Evolutionary conservation across 768 basidiomycete species (phyloP).

Genomic region (Amanita inopinata): DNA sequence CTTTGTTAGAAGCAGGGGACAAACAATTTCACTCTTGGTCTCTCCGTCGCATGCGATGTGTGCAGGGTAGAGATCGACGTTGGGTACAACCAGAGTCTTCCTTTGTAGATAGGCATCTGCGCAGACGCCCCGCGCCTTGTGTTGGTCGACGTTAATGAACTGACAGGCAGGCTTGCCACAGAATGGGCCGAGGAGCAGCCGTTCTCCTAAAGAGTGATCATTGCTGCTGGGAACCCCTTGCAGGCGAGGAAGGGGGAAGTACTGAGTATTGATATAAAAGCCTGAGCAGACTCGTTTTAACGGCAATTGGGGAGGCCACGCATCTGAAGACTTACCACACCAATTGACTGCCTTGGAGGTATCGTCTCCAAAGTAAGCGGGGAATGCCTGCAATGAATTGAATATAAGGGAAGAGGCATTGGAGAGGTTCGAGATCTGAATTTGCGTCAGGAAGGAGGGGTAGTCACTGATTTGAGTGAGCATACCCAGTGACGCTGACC

Average conservation of each 20-base stretch:
- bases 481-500: conserved; percentile 74
- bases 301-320: neutral
- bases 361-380: conserved; percentile 49
- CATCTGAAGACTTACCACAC: conserved; percentile 69
- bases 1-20: conserved; percentile 49
- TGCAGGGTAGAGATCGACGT: conserved; percentile 78
- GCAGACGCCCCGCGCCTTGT: conserved; percentile 71
- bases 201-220: conserved; percentile 15
- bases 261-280: conserved; percentile 67
- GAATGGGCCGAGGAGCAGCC: conserved; percentile 73
- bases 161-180: conserved; percentile 90
- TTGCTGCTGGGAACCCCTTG: conserved; percentile 11
- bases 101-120: conserved; percentile 60
- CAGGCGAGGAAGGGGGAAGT: conserved; percentile 45
- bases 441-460: conserved; percentile 7
- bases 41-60: conserved; percentile 93
- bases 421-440: conserved; percentile 76
- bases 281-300: conserved; percentile 34
- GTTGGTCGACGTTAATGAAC: conserved; percentile 50
- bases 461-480: neutral
- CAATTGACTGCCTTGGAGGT: conserved; percentile 75
- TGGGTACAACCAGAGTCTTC: conserved; percentile 54
- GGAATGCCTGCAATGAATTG: conserved; percentile 63
- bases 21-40: conserved; percentile 85
- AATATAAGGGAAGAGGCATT: conserved; percentile 79